These are phyloP conservation scores for Wickerhamiella alocasiicola DNA, from an alignment of 805 yeast species.

Conservation along the genomic window DNA sequence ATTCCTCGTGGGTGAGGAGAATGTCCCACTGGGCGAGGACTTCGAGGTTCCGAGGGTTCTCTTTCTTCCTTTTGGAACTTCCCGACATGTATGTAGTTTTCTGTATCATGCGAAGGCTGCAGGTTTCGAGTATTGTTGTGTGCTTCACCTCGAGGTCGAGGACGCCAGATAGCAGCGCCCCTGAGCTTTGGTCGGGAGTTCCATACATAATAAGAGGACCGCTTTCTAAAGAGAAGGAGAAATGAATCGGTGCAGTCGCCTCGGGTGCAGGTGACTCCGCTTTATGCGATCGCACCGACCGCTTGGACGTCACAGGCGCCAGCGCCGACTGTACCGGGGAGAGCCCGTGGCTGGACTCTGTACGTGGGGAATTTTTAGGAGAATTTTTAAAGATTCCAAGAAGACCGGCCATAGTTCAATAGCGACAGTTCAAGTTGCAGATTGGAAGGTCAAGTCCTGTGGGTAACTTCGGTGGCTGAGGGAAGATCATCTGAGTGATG, in stretches of 20 bases:
- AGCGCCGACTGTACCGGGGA: not conserved
- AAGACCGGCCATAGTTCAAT: slow-evolving; percentile 6
- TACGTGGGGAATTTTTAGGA: slow-evolving; percentile 3
- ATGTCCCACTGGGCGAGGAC: slow-evolving; percentile 85
- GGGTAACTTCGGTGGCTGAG: no score
- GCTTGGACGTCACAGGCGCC: not conserved
- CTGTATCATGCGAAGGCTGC: slow-evolving; percentile 42
- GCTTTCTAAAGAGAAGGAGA: slow-evolving; percentile 43
- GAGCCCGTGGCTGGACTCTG: not conserved
- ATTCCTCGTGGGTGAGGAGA: slow-evolving; percentile 38
- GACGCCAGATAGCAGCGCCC: slow-evolving; percentile 75
- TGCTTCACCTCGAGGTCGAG: slow-evolving; percentile 44
- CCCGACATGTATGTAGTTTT: slow-evolving; percentile 31
- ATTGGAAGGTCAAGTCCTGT: no score
- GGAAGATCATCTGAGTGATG: no score
- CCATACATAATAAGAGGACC: slow-evolving; percentile 90
- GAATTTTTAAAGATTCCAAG: slow-evolving; percentile 5
- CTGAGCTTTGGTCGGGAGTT: slow-evolving; percentile 60
- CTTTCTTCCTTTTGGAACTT: not conserved
- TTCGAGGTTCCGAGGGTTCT: slow-evolving; percentile 23
- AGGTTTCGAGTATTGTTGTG: slow-evolving; percentile 34
- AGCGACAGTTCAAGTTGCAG: no score
- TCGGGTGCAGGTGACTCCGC: slow-evolving; percentile 1
- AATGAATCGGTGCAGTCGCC: not conserved
- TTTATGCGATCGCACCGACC: not conserved